Conservation (phyloP, 495 filamentous ascomycete species). For the Parmelia sp. region DNA sequence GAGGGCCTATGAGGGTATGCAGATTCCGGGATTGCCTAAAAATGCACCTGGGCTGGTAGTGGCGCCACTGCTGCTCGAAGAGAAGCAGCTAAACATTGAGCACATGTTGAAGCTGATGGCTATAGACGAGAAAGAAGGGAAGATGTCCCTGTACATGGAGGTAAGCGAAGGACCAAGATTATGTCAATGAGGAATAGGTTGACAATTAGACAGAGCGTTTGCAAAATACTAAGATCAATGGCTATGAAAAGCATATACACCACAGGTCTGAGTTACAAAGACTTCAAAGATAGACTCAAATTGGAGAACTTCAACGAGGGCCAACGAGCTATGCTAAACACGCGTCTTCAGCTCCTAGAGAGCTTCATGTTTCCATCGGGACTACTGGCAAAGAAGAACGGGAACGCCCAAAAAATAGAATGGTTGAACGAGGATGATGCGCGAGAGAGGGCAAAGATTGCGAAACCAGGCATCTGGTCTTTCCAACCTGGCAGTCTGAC, state of each 20-base stretch:
- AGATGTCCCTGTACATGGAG: slow-evolving; percentile 58
- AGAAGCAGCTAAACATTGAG: slow-evolving; percentile 54
- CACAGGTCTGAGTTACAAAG: slow-evolving; percentile 45
- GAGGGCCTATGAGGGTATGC: slow-evolving; percentile 33
- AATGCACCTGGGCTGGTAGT: slow-evolving; percentile 33
- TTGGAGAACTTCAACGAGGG: slow-evolving; percentile 27
- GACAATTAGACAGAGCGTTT: slow-evolving; percentile 27
- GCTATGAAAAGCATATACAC: slow-evolving; percentile 36
- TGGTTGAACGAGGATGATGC: slow-evolving; percentile 2
- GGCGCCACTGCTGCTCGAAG: slow-evolving; percentile 49
- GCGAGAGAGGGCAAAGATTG: slow-evolving; percentile 10
- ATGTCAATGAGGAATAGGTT: not conserved
- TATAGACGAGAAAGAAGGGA: slow-evolving; percentile 39
- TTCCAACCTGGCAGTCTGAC: slow-evolving; percentile 51
- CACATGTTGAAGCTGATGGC: slow-evolving; percentile 66
- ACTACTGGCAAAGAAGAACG: not conserved
- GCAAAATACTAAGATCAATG: slow-evolving; percentile 54
- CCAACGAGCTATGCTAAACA: slow-evolving; percentile 33
- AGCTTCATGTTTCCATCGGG: slow-evolving; percentile 32
- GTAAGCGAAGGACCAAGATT: slow-evolving; percentile 20
- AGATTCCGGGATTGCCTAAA: slow-evolving; percentile 21
- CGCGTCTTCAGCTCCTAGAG: slow-evolving; percentile 40
- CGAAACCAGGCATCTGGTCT: slow-evolving; percentile 26
- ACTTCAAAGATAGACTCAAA: slow-evolving; percentile 36
- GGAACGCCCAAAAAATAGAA: not conserved